Evolutionary conservation across 768 basidiomycete species (phyloP).

Genomic region (Trametes meyenii): DNA sequence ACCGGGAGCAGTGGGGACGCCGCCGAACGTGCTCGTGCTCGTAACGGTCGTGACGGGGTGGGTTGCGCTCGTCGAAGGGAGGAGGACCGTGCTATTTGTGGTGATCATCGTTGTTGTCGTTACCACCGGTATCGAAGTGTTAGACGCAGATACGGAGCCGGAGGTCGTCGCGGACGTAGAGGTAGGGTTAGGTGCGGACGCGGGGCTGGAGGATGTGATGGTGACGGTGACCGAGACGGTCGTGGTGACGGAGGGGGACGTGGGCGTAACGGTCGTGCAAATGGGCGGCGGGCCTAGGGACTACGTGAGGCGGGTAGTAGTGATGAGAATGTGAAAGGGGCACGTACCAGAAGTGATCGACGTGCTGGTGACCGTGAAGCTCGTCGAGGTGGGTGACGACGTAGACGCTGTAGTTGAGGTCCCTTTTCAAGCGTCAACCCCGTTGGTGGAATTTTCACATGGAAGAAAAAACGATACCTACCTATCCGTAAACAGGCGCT

Average conservation of each 20-base stretch:
- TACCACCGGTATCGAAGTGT: conserved; percentile 3
- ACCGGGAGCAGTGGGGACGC: neutral
- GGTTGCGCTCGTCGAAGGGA: conserved; percentile 4
- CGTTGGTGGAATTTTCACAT: too few relatives aligned
- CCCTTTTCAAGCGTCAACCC: neutral
- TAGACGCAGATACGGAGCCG: neutral
- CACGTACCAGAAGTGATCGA: conserved; percentile 17
- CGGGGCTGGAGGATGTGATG: neutral
- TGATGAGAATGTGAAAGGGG: neutral
- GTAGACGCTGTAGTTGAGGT: conserved; percentile 9
- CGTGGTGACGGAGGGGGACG: neutral
- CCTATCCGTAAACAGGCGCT: conserved; percentile 10
- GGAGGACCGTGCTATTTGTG: conserved; percentile 4
- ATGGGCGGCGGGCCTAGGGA: neutral
- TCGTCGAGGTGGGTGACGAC: neutral
- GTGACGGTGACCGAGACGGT: conserved; percentile 15
- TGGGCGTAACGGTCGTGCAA: conserved; percentile 5
- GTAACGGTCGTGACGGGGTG: conserved; percentile 7
- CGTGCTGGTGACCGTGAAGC: neutral
- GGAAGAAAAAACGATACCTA: neutral
- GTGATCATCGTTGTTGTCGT: conserved; percentile 11
- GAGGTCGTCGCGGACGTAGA: neutral
- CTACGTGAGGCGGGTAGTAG: neutral
- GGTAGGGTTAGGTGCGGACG: neutral
- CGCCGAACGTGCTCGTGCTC: conserved; percentile 14